Evolutionary conservation across 768 basidiomycete species (phyloP).

Genomic region (Leccinum ochraceum): DNA sequence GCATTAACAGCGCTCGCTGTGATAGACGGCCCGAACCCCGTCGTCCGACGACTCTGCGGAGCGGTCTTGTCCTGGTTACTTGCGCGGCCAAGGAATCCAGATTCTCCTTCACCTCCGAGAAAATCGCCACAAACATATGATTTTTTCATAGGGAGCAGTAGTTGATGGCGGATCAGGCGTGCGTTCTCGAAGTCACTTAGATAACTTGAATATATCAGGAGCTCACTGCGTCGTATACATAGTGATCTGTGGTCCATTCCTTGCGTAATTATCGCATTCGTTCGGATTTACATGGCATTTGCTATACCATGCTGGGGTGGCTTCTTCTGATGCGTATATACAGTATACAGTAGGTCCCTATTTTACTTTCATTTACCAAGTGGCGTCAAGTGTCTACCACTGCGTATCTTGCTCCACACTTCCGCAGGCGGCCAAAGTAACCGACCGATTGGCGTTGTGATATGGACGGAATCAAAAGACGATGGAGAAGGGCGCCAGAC

Average conservation of each 20-base stretch:
- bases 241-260: neutral
- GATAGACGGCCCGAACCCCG: slow-evolving; percentile 45
- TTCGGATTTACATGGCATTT: neutral
- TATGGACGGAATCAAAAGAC: neutral
- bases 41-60: slow-evolving; percentile 38
- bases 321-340: no score
- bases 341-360: no score
- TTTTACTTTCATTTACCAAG: no score
- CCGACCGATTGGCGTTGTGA: neutral
- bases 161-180: neutral
- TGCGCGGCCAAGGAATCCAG: no score
- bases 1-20: slow-evolving; percentile 11
- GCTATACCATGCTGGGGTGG: neutral
- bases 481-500: neutral
- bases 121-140: slow-evolving; percentile 41
- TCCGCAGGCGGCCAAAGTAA: neutral
- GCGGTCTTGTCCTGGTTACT: slow-evolving; percentile 30
- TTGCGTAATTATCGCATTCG: neutral
- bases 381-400: no score
- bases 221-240: neutral
- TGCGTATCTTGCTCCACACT: neutral
- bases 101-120: slow-evolving; percentile 46
- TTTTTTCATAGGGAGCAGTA: neutral
- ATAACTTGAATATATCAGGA: slow-evolving; percentile 17
- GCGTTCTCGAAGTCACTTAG: neutral